Evolutionary conservation across 2,329 filamentous ascomycete species (phyloP).

Genomic region (Penicillium carneum): DNA sequence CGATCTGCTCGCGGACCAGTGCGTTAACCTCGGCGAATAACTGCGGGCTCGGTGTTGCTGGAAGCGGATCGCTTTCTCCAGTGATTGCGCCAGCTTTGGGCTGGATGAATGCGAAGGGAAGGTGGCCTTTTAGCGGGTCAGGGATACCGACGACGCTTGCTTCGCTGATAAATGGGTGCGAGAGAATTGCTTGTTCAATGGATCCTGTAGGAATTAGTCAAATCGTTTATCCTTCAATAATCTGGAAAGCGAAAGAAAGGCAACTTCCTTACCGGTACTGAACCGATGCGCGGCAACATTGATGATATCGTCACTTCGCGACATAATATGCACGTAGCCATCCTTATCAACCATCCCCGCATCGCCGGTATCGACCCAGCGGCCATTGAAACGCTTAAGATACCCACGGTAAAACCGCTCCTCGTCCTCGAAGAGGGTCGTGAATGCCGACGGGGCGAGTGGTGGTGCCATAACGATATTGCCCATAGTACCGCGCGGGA

Average conservation of each 20-base stretch:
- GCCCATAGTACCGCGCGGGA: slow-evolving; percentile 78
- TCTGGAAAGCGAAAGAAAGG: not conserved
- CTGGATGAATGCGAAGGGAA: slow-evolving; percentile 89
- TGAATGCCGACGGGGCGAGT: slow-evolving; percentile 83
- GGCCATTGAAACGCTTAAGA: slow-evolving; percentile 78
- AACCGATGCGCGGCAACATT: slow-evolving; percentile 95
- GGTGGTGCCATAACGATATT: slow-evolving; percentile 88
- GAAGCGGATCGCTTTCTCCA: slow-evolving; percentile 24
- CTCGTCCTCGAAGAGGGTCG: slow-evolving; percentile 84
- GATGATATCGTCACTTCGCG: slow-evolving; percentile 80
- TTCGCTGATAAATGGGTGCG: slow-evolving; percentile 79
- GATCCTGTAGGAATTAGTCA: slow-evolving; percentile 63
- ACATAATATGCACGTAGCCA: slow-evolving; percentile 70
- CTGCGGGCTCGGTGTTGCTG: slow-evolving; percentile 49
- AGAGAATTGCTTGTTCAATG: slow-evolving; percentile 89
- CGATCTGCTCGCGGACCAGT: slow-evolving; percentile 79
- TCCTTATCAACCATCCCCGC: slow-evolving; percentile 83
- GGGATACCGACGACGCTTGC: slow-evolving; percentile 86
- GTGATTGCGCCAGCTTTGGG: slow-evolving; percentile 54
- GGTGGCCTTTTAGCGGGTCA: slow-evolving; percentile 83
- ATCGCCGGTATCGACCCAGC: slow-evolving; percentile 91
- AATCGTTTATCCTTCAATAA: not conserved
- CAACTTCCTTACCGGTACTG: slow-evolving; percentile 72
- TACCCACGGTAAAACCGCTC: slow-evolving; percentile 87
- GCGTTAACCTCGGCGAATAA: slow-evolving; percentile 55